These are phyloP conservation scores for Botrytis tulipae DNA, from an alignment of 2,329 filamentous ascomycete species.

Conservation along the genomic window DNA sequence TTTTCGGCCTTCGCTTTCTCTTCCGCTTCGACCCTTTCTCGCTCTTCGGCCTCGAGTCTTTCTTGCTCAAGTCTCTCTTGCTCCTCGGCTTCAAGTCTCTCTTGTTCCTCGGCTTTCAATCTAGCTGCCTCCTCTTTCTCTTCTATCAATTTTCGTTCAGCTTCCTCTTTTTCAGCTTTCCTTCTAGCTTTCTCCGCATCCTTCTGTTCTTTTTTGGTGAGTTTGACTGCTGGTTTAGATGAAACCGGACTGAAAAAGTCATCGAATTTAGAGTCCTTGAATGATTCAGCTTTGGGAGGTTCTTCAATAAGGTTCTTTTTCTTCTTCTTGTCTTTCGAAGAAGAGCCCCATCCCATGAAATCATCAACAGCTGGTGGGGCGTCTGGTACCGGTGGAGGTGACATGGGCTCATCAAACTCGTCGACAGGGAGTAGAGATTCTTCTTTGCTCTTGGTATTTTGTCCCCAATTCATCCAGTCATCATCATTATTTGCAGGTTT, in stretches of 20 bases:
- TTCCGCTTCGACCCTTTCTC: slow-evolving; percentile 29
- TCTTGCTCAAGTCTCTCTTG: not conserved
- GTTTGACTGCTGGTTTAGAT: slow-evolving; percentile 40
- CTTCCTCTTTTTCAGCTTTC: slow-evolving; percentile 49
- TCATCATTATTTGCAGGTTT: slow-evolving; percentile 31
- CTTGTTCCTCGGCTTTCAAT: slow-evolving; percentile 38
- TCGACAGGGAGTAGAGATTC: slow-evolving; percentile 37
- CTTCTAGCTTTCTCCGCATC: slow-evolving; percentile 49
- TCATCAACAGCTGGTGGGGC: slow-evolving; percentile 38
- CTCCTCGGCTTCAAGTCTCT: slow-evolving; percentile 31
- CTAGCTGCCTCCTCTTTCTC: slow-evolving; percentile 46
- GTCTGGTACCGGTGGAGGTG: slow-evolving; percentile 38
- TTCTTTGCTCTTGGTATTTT: slow-evolving; percentile 32
- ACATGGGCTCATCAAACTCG: slow-evolving; percentile 38
- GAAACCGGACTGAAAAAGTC: slow-evolving; percentile 29
- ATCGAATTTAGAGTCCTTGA: slow-evolving; percentile 46
- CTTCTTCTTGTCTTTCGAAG: slow-evolving; percentile 49
- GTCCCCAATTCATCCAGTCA: slow-evolving; percentile 35
- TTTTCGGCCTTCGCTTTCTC: slow-evolving; percentile 26
- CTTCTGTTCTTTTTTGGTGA: slow-evolving; percentile 51
- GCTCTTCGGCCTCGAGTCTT: not conserved
- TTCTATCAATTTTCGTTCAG: slow-evolving; percentile 40
- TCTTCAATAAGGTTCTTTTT: slow-evolving; percentile 45
- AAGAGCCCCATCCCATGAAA: slow-evolving; percentile 34
- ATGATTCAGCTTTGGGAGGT: slow-evolving; percentile 49